Conservation (phyloP, 2,329 filamentous ascomycete species). For the Cladosporium phlei region DNA sequence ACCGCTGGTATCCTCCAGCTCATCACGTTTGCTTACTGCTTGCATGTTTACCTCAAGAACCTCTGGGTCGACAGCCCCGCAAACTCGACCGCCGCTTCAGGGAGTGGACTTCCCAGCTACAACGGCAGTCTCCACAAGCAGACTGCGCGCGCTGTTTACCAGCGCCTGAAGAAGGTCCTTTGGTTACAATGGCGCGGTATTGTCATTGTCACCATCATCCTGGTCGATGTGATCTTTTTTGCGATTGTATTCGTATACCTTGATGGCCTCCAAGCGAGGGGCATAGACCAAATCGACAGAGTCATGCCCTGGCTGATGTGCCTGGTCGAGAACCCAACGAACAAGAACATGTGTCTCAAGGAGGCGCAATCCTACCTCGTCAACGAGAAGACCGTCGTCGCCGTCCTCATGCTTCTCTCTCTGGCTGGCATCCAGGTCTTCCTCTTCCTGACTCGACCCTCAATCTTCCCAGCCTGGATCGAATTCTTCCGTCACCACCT, state of each 20-base stretch:
- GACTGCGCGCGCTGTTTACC: conserved; percentile 81
- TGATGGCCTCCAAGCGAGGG: conserved; percentile 62
- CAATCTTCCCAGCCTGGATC: conserved; percentile 81
- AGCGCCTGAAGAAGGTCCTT: conserved; percentile 78
- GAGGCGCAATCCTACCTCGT: conserved; percentile 61
- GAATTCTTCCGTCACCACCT: conserved; percentile 54
- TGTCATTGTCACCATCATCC: conserved; percentile 80
- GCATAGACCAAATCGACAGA: conserved; percentile 51
- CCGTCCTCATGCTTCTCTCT: conserved; percentile 76
- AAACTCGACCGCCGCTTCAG: conserved; percentile 59
- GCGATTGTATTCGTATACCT: conserved; percentile 85
- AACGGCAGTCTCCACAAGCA: conserved; percentile 71
- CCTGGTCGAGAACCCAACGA: conserved; percentile 52
- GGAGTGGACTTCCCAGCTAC: conserved; percentile 67
- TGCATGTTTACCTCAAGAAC: conserved; percentile 87
- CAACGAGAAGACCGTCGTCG: conserved; percentile 69
- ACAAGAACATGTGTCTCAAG: conserved; percentile 63
- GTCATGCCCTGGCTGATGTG: conserved; percentile 67
- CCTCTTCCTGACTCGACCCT: conserved; percentile 72
- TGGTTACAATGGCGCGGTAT: conserved; percentile 93
- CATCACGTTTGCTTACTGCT: conserved; percentile 78
- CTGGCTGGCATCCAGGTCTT: conserved; percentile 80
- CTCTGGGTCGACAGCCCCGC: conserved; percentile 63
- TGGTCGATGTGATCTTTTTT: conserved; percentile 90
- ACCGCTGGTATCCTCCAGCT: conserved; percentile 76